Conservation (phyloP, 805 yeast species). For the Lipomyces sp. region DNA sequence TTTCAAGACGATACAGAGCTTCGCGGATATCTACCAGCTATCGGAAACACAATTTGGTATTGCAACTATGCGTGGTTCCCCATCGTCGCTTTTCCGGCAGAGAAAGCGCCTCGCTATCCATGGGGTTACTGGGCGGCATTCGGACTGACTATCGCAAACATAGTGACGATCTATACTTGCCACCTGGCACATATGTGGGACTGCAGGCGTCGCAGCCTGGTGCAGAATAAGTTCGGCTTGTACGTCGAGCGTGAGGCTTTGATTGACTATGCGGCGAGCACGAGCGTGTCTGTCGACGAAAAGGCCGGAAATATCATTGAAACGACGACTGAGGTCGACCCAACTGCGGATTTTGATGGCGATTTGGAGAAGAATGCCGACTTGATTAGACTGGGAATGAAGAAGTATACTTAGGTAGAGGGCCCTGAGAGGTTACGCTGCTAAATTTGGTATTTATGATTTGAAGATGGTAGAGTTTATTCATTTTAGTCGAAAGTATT, state of each 20-base stretch:
- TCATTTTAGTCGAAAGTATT: too few species aligned
- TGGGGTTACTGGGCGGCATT: slow-evolving; percentile 26
- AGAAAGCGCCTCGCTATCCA: slow-evolving; percentile 37
- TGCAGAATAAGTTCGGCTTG: slow-evolving; percentile 19
- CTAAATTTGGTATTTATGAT: too few species aligned
- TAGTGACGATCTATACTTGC: slow-evolving; percentile 14
- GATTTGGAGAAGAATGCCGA: too few species aligned
- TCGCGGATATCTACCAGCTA: slow-evolving; percentile 35
- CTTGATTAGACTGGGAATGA: too few species aligned
- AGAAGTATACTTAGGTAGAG: too few species aligned
- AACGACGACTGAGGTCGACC: too few species aligned
- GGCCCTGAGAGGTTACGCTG: too few species aligned
- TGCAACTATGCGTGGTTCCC: slow-evolving; percentile 32
- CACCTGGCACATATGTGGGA: slow-evolving; percentile 18
- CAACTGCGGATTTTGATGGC: too few species aligned
- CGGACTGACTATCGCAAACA: slow-evolving; percentile 9
- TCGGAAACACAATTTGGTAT: slow-evolving; percentile 37
- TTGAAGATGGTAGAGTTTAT: too few species aligned
- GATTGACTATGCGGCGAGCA: not conserved
- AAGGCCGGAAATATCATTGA: not conserved
- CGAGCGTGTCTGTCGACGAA: not conserved
- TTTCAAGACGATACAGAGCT: slow-evolving; percentile 36
- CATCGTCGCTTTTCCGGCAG: slow-evolving; percentile 37
- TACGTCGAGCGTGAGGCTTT: slow-evolving; percentile 15
- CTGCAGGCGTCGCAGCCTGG: slow-evolving; percentile 13